phyloP scores from a whole-genome alignment of 1,284 basidiomycete genomes.

The Rugosomyces carneus region DNA sequence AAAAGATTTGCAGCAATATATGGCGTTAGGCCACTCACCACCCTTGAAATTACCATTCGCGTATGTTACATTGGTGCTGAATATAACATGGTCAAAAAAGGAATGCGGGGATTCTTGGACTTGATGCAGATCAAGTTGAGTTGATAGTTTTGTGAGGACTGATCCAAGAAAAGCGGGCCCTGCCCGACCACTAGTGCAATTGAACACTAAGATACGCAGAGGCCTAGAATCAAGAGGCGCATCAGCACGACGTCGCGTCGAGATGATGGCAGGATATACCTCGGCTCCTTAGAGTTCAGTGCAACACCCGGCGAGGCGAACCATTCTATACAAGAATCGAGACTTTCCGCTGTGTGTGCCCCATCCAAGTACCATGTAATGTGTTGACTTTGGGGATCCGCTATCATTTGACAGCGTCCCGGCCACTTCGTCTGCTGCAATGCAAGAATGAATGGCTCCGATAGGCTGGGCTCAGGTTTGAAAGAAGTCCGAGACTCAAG shows the following conservation, averaged over 20 bases:
- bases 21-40: slow-evolving; percentile 41
- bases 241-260: neutral
- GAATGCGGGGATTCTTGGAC: slow-evolving; percentile 29
- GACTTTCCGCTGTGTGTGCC: slow-evolving; percentile 90
- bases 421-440: slow-evolving; percentile 83
- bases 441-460: slow-evolving; percentile 53
- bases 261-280: slow-evolving; percentile 17
- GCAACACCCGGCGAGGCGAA: slow-evolving; percentile 56
- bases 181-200: slow-evolving; percentile 90
- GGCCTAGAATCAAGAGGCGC: slow-evolving; percentile 5
- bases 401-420: slow-evolving; percentile 89
- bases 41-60: slow-evolving; percentile 85
- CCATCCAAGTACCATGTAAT: slow-evolving; percentile 92
- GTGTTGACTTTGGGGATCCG: slow-evolving; percentile 42
- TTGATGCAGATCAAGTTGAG: slow-evolving; percentile 38
- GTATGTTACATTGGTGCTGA: slow-evolving; percentile 96
- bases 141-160: slow-evolving; percentile 45
- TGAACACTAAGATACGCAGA: slow-evolving; percentile 79
- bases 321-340: slow-evolving; percentile 87
- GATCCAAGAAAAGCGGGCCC: slow-evolving; percentile 66
- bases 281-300: slow-evolving; percentile 23
- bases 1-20: slow-evolving; percentile 5
- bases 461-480: slow-evolving; percentile 32
- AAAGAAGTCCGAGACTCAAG: slow-evolving; percentile 36
- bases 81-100: slow-evolving; percentile 84